Evolutionary conservation across 1,139 yeast species (phyloP).

Genomic region (Candida sanyaensis): DNA sequence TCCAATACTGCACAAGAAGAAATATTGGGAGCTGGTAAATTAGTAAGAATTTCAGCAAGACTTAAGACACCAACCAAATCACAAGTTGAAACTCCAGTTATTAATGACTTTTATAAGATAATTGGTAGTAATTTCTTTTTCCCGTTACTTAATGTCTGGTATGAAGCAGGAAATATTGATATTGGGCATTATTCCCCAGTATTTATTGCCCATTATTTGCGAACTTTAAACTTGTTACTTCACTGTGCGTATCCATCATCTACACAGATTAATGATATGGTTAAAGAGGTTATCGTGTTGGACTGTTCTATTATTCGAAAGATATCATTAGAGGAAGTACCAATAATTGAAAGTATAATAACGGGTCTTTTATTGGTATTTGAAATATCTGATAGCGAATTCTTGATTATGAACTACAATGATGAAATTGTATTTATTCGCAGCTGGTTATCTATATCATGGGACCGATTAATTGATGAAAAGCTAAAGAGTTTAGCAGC

Average conservation of each 20-base stretch:
- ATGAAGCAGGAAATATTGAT: slow-evolving; percentile 42
- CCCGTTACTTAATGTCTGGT: slow-evolving; percentile 60
- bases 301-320: slow-evolving; percentile 27
- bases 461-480: slow-evolving; percentile 51
- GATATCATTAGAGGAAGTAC: slow-evolving; percentile 29
- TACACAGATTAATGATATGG: slow-evolving; percentile 55
- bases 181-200: slow-evolving; percentile 59
- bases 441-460: slow-evolving; percentile 40
- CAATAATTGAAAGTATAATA: slow-evolving; percentile 45
- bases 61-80: slow-evolving; percentile 10
- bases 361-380: slow-evolving; percentile 49
- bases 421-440: slow-evolving; percentile 34
- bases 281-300: slow-evolving; percentile 50
- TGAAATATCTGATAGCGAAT: slow-evolving; percentile 45
- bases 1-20: slow-evolving; percentile 43
- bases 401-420: slow-evolving; percentile 28
- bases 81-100: slow-evolving; percentile 14
- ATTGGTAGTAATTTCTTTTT: slow-evolving; percentile 52
- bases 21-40: slow-evolving; percentile 43
- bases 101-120: slow-evolving; percentile 43
- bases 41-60: slow-evolving; percentile 48
- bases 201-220: slow-evolving; percentile 58
- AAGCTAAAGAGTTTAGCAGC: slow-evolving; percentile 51
- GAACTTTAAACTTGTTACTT: slow-evolving; percentile 56
- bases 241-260: slow-evolving; percentile 61